phyloP scores from a whole-genome alignment of 306 rosid species.

The Cicer judaicum region DNA sequence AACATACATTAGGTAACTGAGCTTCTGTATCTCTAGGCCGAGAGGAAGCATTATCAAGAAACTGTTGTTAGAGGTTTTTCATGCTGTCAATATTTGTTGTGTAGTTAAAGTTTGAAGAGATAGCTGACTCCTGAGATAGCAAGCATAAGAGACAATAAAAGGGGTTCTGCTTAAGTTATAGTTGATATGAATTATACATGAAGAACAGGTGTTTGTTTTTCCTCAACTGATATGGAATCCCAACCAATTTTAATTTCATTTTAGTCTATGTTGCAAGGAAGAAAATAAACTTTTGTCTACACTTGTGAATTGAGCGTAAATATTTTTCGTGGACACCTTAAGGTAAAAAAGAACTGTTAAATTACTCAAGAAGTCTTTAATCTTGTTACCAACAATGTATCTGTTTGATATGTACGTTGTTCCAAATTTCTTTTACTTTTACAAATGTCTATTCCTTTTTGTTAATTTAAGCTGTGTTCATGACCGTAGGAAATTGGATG shows the following conservation, averaged over 20 bases:
- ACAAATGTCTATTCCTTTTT: slow-evolving; percentile 13
- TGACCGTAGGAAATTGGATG: slow-evolving; percentile 75
- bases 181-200: slow-evolving; percentile 7
- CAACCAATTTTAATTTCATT: slow-evolving; percentile 21
- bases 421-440: slow-evolving; percentile 21
- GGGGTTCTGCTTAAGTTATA: slow-evolving; percentile 3
- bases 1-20: slow-evolving; percentile 31
- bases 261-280: slow-evolving; percentile 15
- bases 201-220: background rate
- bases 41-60: slow-evolving; percentile 22
- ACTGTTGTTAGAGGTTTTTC: slow-evolving; percentile 25
- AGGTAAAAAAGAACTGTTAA: background rate
- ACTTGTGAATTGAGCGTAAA: background rate
- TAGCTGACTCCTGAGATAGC: slow-evolving; percentile 9
- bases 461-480: slow-evolving; percentile 35
- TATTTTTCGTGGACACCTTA: background rate
- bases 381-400: slow-evolving; percentile 5
- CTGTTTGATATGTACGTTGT: slow-evolving; percentile 6
- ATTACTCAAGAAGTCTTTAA: slow-evolving; percentile 12
- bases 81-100: slow-evolving; percentile 32
- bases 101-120: slow-evolving; percentile 19
- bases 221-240: background rate
- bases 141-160: slow-evolving; percentile 1
- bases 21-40: slow-evolving; percentile 41
- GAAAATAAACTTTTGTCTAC: slow-evolving; percentile 22